These are phyloP conservation scores for Citrus inodora DNA, from an alignment of 345 rosid genomes.

Conservation along the genomic window DNA sequence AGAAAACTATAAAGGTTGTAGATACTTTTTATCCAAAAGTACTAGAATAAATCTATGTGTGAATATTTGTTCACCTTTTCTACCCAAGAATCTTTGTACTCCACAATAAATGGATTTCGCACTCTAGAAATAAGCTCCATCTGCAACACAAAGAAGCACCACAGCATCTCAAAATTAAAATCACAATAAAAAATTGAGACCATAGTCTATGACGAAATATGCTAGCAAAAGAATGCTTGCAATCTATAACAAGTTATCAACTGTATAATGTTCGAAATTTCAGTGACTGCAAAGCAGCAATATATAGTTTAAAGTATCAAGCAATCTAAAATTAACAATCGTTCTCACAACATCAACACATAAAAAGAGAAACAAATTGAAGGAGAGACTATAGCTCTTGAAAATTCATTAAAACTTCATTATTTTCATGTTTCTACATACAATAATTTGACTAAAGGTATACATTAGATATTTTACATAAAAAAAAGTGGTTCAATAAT, in stretches of 20 bases:
- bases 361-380: not conserved
- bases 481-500: not conserved
- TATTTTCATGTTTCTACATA: not conserved
- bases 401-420: not conserved
- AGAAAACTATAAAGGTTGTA: not conserved
- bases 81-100: slow-evolving; percentile 98
- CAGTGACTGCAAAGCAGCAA: not conserved
- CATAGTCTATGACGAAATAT: not conserved
- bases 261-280: not conserved
- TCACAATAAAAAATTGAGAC: not conserved
- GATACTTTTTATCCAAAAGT: not conserved
- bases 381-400: not conserved
- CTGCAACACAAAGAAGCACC: slow-evolving; percentile 38
- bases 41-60: not conserved
- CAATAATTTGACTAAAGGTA: not conserved
- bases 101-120: slow-evolving; percentile 81
- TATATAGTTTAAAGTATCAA: not conserved
- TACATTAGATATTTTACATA: not conserved
- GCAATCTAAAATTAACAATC: not conserved
- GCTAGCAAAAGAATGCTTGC: not conserved
- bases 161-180: slow-evolving; percentile 6
- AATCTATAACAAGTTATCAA: not conserved
- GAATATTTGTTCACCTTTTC: slow-evolving; percentile 58
- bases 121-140: slow-evolving; percentile 92
- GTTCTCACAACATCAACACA: not conserved